Conservation (phyloP, 768 basidiomycete genomes). For the Atractiella rhizophila region DNA sequence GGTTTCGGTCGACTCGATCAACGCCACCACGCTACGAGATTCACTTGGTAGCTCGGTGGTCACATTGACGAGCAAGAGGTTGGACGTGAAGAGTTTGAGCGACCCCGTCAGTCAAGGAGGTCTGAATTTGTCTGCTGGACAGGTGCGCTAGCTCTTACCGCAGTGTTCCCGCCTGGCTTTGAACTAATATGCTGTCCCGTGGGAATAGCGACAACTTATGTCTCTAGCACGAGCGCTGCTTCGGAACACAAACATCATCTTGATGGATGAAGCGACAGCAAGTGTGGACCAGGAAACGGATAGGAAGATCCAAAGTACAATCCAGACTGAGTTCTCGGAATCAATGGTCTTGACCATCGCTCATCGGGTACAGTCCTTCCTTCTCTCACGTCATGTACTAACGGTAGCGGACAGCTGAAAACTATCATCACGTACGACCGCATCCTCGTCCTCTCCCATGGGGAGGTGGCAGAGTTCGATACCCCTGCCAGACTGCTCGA, state of each 20-base stretch:
- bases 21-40: background rate
- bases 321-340: background rate
- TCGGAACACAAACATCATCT: slow-evolving; percentile 5
- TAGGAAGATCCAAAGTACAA: slow-evolving; percentile 48
- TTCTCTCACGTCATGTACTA: background rate
- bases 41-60: slow-evolving; percentile 6
- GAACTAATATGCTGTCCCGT: no score
- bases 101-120: slow-evolving; percentile 22
- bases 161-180: slow-evolving; percentile 16
- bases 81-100: slow-evolving; percentile 17
- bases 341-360: background rate
- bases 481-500: slow-evolving; percentile 34
- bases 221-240: slow-evolving; percentile 16
- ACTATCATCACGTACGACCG: no score
- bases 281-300: slow-evolving; percentile 42
- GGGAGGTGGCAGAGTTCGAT: slow-evolving; percentile 51
- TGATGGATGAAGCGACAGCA: slow-evolving; percentile 15
- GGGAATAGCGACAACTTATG: no score
- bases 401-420: no score
- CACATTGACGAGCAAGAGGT: background rate
- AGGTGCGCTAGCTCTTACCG: slow-evolving; percentile 24
- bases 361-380: no score
- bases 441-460: slow-evolving; percentile 31
- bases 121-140: slow-evolving; percentile 25
- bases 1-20: slow-evolving; percentile 8